A percentile compares a stretch with the other conserved stretches of the same genome.
Conservation (phyloP, 495 filamentous ascomycete species). For the Lepraria neglecta region DNA sequence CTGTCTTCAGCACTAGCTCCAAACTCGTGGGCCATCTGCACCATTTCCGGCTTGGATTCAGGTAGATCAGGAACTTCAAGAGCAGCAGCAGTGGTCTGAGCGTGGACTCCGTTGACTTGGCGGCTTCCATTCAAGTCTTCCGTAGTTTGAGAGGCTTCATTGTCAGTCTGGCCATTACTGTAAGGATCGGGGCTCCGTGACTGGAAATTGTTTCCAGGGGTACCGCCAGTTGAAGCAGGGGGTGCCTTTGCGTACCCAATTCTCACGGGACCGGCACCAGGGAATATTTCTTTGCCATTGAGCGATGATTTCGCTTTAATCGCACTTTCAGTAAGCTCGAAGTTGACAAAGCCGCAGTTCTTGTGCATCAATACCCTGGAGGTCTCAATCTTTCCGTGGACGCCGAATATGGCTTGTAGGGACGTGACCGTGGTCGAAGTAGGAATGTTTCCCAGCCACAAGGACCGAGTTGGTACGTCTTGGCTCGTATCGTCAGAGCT, state of each 20-base stretch:
- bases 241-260: constrained; percentile 98
- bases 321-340: constrained; percentile 81
- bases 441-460: constrained; percentile 98
- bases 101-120: constrained; percentile 37
- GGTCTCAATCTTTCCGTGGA: constrained; percentile 85
- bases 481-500: constrained; percentile 64
- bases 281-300: constrained; percentile 97
- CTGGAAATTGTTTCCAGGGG: constrained; percentile 84
- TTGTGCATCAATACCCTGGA: constrained; percentile 94
- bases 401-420: constrained; percentile 83
- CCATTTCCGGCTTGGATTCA: constrained; percentile 74
- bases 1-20: constrained; percentile 79
- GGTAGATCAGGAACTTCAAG: constrained; percentile 65
- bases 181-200: constrained; percentile 91
- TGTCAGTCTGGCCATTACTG: constrained; percentile 46
- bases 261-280: constrained; percentile 85
- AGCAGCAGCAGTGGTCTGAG: constrained; percentile 40
- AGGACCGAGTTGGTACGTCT: constrained; percentile 82
- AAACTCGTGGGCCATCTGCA: constrained; percentile 81
- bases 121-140: constrained; percentile 35
- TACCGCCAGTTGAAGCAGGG: constrained; percentile 66
- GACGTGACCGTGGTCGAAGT: constrained; percentile 93
- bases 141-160: constrained; percentile 33
- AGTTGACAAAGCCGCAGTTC: constrained; percentile 98
- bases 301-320: constrained; percentile 77